Evolutionary conservation across 371 early-diverging fungal species (phyloP), one percentile per base, ranked within the genome.

Genomic region (Rhizopus microsporus): DNA sequence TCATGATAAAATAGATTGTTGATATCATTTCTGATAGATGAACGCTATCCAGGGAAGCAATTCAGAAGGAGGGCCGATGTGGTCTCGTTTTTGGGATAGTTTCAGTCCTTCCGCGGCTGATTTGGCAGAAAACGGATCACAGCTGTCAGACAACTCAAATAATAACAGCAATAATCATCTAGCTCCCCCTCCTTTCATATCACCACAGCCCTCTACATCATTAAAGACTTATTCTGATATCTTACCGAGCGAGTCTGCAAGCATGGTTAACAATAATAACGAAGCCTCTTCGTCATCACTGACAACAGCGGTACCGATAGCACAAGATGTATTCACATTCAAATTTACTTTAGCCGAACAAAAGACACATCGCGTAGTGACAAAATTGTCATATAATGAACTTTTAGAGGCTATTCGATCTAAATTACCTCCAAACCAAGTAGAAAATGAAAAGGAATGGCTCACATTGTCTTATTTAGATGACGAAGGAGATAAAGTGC

Each of bases 401-500:
- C 72, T 91, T 43, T 72, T 77, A 46, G 72, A 78, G 37, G 72
- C 75, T 9, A 78, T 90, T 42, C 66, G 70, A 4, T 52, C 58
- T 5, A 77, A 74, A 39, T 32, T 72, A 7, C 48, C 61, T 33
- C 45, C 51, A 3, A 60, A 53, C 32, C 40, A 56, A 34, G 48
- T 63, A 59, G 57, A 57, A 15, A 60, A 57, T 17, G 53, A 59
- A 23, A 44, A 53, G 8, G 71, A 68, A n/a, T 74, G 75, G 77
- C 69, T 87, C 33, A 85, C 77, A 13, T 68, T 95, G 30, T 86
- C 85, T 1, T 95, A 94, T 69, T 50, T 90, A 56, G 96, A 95
- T 65, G 94, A 94, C 51, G 96, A 95, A 43, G 82, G 88, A 48
- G 96, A 95, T 63, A 69, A 85, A 50, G 88, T 95, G 17, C 73